phyloP scores from a whole-genome alignment of 78 protist species.

The Dictyostelium citrinum region DNA sequence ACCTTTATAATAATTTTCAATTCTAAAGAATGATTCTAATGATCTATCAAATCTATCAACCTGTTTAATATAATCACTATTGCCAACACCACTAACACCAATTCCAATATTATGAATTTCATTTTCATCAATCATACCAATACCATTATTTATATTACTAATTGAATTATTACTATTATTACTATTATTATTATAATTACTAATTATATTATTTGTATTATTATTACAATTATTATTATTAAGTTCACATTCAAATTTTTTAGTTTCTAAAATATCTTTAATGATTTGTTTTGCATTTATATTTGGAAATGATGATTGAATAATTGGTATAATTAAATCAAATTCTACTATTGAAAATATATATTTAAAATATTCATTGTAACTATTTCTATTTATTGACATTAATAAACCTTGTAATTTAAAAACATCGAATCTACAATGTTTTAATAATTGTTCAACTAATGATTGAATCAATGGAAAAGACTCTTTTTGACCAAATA shows the following conservation, averaged over 20 bases:
- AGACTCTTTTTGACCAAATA: neutral
- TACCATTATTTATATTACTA: too few relatives aligned
- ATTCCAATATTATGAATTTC: neutral
- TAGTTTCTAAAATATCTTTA: neutral
- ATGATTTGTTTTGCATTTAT: neutral
- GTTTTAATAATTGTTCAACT: neutral
- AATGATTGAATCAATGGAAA: neutral
- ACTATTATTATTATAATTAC: neutral
- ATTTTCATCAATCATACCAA: neutral
- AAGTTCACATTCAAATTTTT: neutral
- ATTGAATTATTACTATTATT: neutral
- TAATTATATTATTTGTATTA: neutral
- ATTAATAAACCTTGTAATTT: neutral
- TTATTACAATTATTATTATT: too few relatives aligned
- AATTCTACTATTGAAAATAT: slow-evolving; percentile 1
- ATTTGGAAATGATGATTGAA: neutral
- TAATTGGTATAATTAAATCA: neutral
- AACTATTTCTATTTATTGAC: neutral
- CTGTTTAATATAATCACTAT: neutral
- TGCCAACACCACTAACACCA: neutral
- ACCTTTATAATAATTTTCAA: neutral
- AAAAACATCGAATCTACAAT: neutral
- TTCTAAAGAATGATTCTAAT: neutral
- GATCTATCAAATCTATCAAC: neutral
- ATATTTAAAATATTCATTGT: neutral